Base-by-base conservation (phyloP, 352 stramenopile genomes). In the Globisporangium spiculum region DNA sequence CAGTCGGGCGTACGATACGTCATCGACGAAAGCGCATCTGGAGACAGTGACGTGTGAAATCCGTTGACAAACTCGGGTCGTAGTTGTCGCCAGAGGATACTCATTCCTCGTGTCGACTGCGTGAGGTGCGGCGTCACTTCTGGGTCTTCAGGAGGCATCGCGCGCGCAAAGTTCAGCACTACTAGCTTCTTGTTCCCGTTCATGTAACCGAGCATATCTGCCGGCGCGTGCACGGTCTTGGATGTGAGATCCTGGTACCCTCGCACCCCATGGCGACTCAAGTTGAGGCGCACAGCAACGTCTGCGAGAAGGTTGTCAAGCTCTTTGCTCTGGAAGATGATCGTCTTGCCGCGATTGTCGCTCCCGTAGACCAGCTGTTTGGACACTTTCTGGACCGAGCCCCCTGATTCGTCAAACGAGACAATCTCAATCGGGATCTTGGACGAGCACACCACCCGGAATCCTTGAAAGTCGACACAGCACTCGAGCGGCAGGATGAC, bases 51-150 rank as follows among this genome's bases (percentile, higher is more conserved):
- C 0, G 73, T 73, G 24, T 63, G 63, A 55, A 80, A 82, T 3
- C 48, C 59, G 14, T 68, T 66, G 6, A 98, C 86, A 57, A 96
- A 77, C 66, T 98, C 91, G 0, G 93, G 92, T 27, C 94, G 85
- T 26, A 98, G 75, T 64, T 96, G 87, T 0, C 94, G 80, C 91
- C 92, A 98, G n/a, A 98, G 72, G 22, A 98, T 97, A 56, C 77
- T 93, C 79, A 98, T 91, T 1, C 88, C 86, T 6, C 93, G 74
- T 3, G 91, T 91, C 4, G 90, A 93, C 32, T 76, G 66, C 36
- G 81, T 61, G 20, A 98, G 68, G 61, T 98, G 91, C 4, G 67
- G 66, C 1, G 91, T 97, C 8, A 82, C 64, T 36, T 88, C 78
- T 0, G 93, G 90, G 66, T 97, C 88, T 81, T 98, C 93, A 5